Conservation (phyloP, 139 green algal species). For the Deuterostichococcus epilithicus region DNA sequence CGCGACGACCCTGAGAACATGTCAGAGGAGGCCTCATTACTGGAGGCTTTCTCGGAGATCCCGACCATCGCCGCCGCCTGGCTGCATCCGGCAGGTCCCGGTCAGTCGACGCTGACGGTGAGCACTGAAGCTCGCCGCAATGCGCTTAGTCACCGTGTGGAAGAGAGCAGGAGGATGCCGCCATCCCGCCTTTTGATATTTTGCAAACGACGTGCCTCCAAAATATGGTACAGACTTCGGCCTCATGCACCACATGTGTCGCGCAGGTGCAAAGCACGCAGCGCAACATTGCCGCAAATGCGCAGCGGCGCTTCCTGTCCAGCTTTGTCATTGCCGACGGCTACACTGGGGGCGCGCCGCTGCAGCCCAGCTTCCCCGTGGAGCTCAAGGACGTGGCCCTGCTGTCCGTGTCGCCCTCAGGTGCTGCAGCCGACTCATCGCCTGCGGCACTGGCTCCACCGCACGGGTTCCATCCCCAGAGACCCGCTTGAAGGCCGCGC, state of each 20-base stretch:
- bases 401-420: slow-evolving; percentile 57
- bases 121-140: not conserved
- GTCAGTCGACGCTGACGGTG: not conserved
- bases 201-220: not conserved
- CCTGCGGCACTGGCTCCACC: too few relatives aligned
- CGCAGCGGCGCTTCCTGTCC: slow-evolving; percentile 52
- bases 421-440: too few relatives aligned
- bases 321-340: slow-evolving; percentile 27
- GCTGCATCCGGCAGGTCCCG: not conserved
- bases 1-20: slow-evolving; percentile 52
- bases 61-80: slow-evolving; percentile 40
- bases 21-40: slow-evolving; percentile 35
- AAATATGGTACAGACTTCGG: not conserved
- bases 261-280: slow-evolving; percentile 51
- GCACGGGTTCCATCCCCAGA: too few relatives aligned
- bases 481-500: too few relatives aligned
- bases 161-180: too few relatives aligned
- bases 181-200: too few relatives aligned
- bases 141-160: too few relatives aligned
- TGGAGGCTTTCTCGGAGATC: slow-evolving; percentile 38
- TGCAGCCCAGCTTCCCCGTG: slow-evolving; percentile 27
- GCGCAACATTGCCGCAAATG: slow-evolving; percentile 74
- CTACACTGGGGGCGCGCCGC: not conserved
- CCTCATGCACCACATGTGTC: not conserved
- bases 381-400: slow-evolving; percentile 47